These are phyloP conservation scores for Tremella mesenterica DNA, from an alignment of 768 basidiomycete species.

Conservation along the genomic window DNA sequence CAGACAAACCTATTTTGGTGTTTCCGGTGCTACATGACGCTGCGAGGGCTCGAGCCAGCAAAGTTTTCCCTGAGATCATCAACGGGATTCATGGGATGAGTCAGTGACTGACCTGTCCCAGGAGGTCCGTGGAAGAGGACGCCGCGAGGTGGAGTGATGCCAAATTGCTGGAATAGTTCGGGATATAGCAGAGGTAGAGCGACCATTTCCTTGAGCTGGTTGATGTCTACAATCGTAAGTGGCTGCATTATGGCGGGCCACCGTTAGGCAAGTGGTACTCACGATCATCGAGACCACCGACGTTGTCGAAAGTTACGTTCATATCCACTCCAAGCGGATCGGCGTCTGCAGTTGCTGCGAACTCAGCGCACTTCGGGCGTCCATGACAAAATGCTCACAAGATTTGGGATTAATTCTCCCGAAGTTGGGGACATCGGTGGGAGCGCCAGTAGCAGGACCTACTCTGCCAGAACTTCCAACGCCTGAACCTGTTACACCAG, in stretches of 20 bases:
- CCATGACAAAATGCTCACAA: slow-evolving; percentile 10
- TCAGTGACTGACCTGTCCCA: slow-evolving; percentile 73
- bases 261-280: slow-evolving; percentile 40
- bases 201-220: slow-evolving; percentile 97
- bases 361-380: not conserved
- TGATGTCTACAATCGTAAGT: slow-evolving; percentile 59
- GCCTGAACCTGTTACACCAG: slow-evolving; percentile 47
- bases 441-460: slow-evolving; percentile 56
- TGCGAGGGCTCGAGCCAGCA: slow-evolving; percentile 85
- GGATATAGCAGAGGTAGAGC: slow-evolving; percentile 89
- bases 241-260: not conserved
- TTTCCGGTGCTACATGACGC: slow-evolving; percentile 82
- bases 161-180: slow-evolving; percentile 89
- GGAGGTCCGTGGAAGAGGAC: slow-evolving; percentile 97
- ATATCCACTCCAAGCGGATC: slow-evolving; percentile 90
- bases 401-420: slow-evolving; percentile 24
- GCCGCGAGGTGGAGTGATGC: slow-evolving; percentile 87
- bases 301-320: slow-evolving; percentile 90
- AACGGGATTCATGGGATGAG: not conserved
- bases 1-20: slow-evolving; percentile 70
- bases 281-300: slow-evolving; percentile 94
- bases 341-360: slow-evolving; percentile 77
- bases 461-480: slow-evolving; percentile 52
- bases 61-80: slow-evolving; percentile 61
- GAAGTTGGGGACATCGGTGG: slow-evolving; percentile 29